A percentile compares a stretch with the other conserved stretches of the same genome.
Conservation (phyloP, 2,329 filamentous ascomycete species). For the Ophiosphaerella narmari region DNA sequence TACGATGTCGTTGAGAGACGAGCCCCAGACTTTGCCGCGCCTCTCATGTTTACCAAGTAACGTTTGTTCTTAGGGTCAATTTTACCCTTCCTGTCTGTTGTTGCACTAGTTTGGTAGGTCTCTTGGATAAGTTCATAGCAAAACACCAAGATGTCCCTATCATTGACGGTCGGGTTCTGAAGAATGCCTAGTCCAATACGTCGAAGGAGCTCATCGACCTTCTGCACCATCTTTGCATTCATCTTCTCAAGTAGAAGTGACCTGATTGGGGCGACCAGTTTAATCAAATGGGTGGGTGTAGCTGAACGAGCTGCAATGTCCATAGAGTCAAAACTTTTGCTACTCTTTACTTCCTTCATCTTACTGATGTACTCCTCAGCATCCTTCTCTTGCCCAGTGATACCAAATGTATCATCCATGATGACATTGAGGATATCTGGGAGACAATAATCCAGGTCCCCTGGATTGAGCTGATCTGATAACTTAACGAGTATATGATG, state of each 20-base stretch:
- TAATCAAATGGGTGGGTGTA: slow-evolving; percentile 73
- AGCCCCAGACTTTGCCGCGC: slow-evolving; percentile 73
- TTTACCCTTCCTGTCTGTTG: slow-evolving; percentile 40
- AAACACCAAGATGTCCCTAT: slow-evolving; percentile 84
- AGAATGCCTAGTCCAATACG: slow-evolving; percentile 83
- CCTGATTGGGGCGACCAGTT: slow-evolving; percentile 78
- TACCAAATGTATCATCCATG: slow-evolving; percentile 97
- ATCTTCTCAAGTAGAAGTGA: slow-evolving; percentile 81
- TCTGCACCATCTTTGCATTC: slow-evolving; percentile 79
- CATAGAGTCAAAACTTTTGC: slow-evolving; percentile 98
- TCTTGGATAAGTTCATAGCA: slow-evolving; percentile 94
- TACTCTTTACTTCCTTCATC: slow-evolving; percentile 97
- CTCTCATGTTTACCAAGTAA: slow-evolving; percentile 78
- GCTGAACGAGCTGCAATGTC: slow-evolving; percentile 85
- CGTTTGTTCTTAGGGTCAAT: slow-evolving; percentile 59
- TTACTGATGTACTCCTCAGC: slow-evolving; percentile 92
- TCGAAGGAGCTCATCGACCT: slow-evolving; percentile 86
- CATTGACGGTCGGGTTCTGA: slow-evolving; percentile 78
- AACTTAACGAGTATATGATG: slow-evolving; percentile 84
- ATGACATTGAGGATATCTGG: slow-evolving; percentile 78
- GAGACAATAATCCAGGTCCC: slow-evolving; percentile 88
- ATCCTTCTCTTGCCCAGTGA: slow-evolving; percentile 92
- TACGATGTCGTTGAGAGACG: slow-evolving; percentile 76
- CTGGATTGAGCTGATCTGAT: slow-evolving; percentile 73
- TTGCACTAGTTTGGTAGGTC: slow-evolving; percentile 70